Conservation (phyloP, 148 eudicot genomes). For the Chenopodium quinoa region DNA sequence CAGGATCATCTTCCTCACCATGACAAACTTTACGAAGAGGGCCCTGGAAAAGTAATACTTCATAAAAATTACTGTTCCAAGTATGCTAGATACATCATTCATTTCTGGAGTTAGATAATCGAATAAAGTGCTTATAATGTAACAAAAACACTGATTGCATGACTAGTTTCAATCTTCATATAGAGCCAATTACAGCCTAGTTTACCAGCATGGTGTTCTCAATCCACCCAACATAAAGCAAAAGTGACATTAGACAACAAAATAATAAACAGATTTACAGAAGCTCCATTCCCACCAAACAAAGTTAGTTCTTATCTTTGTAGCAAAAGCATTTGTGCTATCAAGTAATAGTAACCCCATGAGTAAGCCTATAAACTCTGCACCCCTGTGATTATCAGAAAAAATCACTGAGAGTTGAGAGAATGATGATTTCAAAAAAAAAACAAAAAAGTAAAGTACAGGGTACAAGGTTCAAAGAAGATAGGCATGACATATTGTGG, state of each 20-base stretch:
- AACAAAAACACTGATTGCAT: neutral
- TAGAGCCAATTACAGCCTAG: neutral
- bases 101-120: neutral
- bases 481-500: neutral
- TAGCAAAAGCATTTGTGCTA: neutral
- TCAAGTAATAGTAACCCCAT: neutral
- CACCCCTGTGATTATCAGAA: neutral
- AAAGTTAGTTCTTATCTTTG: neutral
- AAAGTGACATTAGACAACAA: slow-evolving; percentile 7
- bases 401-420: neutral
- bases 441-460: too few species aligned
- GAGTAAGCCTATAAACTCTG: neutral
- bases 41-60: slow-evolving; percentile 48
- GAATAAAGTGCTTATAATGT: neutral
- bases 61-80: slow-evolving; percentile 6
- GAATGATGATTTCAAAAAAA: too few species aligned
- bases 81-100: neutral
- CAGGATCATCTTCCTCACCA: slow-evolving; percentile 45
- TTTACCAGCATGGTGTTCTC: neutral
- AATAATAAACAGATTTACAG: neutral
- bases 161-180: neutral
- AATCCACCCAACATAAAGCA: neutral
- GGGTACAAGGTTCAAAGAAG: too few species aligned
- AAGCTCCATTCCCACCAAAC: neutral
- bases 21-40: slow-evolving; percentile 70